Conservation (phyloP, 148 eudicot genomes). For the Agrostemma githago region DNA sequence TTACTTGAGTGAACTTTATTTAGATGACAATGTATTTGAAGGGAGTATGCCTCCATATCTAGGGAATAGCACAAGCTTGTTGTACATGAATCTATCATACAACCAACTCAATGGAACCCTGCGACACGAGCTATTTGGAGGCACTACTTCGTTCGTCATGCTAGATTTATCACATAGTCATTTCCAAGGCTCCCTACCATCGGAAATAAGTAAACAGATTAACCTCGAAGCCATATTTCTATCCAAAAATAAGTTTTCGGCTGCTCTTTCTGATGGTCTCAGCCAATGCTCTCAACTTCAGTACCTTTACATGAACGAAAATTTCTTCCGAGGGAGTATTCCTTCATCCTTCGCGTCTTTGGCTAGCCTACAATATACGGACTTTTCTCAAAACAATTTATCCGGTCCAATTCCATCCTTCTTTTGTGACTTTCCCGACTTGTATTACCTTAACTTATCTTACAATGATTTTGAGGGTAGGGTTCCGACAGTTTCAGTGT, state of each 20-base stretch:
- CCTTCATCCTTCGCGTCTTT: constrained; percentile 25
- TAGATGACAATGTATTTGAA: constrained; percentile 10
- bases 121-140: no score
- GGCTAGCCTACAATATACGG: constrained; percentile 15
- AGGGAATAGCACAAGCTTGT: constrained; percentile 25
- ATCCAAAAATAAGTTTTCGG: constrained; percentile 32
- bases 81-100: constrained; percentile 8
- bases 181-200: constrained; percentile 27
- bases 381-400: constrained; percentile 39
- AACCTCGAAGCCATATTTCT: constrained; percentile 22
- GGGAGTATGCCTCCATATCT: constrained; percentile 27
- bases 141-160: constrained; percentile 19
- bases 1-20: neutral
- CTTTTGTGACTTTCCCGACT: no score
- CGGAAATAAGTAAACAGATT: constrained; percentile 22
- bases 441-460: no score
- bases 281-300: constrained; percentile 22
- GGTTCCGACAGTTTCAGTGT: constrained; percentile 4
- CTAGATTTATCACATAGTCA: constrained; percentile 20
- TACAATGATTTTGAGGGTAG: no score
- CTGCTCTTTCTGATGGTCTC: constrained; percentile 28
- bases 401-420: constrained; percentile 13
- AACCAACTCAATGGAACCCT: constrained; percentile 31
- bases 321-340: constrained; percentile 28
- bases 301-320: constrained; percentile 15